Base-by-base conservation (phyloP, 2,329 filamentous ascomycete genomes). In the Hypomyces perniciosus region DNA sequence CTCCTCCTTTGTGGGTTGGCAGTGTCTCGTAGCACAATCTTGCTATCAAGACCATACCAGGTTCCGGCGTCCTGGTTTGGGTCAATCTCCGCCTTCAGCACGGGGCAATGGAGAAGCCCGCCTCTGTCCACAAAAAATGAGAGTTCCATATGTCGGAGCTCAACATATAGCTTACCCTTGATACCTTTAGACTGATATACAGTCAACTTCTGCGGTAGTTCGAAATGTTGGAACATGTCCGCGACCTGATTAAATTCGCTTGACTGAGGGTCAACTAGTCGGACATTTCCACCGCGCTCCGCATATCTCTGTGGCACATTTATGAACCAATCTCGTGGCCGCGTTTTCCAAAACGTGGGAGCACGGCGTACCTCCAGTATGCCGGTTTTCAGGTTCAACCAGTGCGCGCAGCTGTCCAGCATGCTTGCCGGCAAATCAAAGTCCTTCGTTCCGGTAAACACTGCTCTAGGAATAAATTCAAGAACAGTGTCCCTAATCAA, bases 11-110 rank as follows among this genome's bases (percentile, higher is more conserved):
- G 52, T 0, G 49, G 57, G 39, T 78, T 74, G 0, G 56, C 51
- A 0, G 59, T 47, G n/a, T 77, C 73, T 0, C 74, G 70, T 10
- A 85, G 62, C 1, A 86, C 74, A 3, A 85, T 64, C 60, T 78
- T 85, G 60, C 76, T 83, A 2, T 65, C 51, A 1, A 86, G 66
- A 0, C 84, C 84, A 51, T 86, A 77, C 57, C 78, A 73, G 0
- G 79, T 81, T 0, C 83, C 84, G 0, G 75, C 65, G 46, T 85
- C 76, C 58, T 88, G 85, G 7, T 78, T 56, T 0, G 62, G 60
- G 46, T 84, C 80, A 1, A 88, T 68, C 39, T 78, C 72, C 0
- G 75, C 68, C 0, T 63, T 61, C 0, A 85, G 68, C 54, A 84
- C 71, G 0, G 46, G 63, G 13, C 71, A 83, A 10, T 72, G 55